These are phyloP conservation scores for Microbotryum violaceum DNA, from an alignment of 1,284 basidiomycete genomes.

Conservation along the genomic window DNA sequence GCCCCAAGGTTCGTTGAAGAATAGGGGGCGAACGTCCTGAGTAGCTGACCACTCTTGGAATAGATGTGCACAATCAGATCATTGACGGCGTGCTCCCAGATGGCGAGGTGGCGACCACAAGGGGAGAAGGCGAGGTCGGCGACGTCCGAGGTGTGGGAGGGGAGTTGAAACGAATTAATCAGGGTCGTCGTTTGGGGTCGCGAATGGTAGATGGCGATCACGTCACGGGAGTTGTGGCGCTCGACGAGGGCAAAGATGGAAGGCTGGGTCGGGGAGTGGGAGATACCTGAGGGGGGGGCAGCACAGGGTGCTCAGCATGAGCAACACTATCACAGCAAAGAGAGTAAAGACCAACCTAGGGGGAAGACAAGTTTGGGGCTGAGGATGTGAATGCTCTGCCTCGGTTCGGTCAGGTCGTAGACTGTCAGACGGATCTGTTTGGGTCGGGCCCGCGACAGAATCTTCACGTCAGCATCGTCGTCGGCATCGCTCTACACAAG, in stretches of 20 bases:
- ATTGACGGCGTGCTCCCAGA: slow-evolving; percentile 27
- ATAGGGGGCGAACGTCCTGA: slow-evolving; percentile 24
- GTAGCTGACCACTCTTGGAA: slow-evolving; percentile 15
- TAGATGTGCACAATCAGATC: slow-evolving; percentile 29
- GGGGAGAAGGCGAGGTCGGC: slow-evolving; percentile 30
- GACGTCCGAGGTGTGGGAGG: slow-evolving; percentile 21
- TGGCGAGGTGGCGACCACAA: slow-evolving; percentile 30
- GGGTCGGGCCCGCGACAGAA: no score
- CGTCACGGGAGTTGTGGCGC: slow-evolving; percentile 26
- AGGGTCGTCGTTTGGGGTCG: neutral
- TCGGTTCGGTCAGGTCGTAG: slow-evolving; percentile 13
- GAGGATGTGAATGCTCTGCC: slow-evolving; percentile 18
- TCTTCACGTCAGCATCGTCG: neutral
- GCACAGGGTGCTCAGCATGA: neutral
- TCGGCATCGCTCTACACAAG: neutral
- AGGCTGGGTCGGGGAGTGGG: slow-evolving; percentile 10
- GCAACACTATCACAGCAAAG: no score
- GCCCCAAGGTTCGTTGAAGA: neutral
- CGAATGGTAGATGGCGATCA: slow-evolving; percentile 29
- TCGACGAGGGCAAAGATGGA: slow-evolving; percentile 29
- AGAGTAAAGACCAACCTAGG: slow-evolving; percentile 5
- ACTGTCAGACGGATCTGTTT: slow-evolving; percentile 29
- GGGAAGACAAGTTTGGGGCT: slow-evolving; percentile 22
- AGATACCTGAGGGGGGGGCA: slow-evolving; percentile 11
- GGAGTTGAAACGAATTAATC: slow-evolving; percentile 23